Percentiles rank a stretch among this genome's conserved stretches.
Conservation (phyloP, 345 rosid genomes). For the Citrus maxima region DNA sequence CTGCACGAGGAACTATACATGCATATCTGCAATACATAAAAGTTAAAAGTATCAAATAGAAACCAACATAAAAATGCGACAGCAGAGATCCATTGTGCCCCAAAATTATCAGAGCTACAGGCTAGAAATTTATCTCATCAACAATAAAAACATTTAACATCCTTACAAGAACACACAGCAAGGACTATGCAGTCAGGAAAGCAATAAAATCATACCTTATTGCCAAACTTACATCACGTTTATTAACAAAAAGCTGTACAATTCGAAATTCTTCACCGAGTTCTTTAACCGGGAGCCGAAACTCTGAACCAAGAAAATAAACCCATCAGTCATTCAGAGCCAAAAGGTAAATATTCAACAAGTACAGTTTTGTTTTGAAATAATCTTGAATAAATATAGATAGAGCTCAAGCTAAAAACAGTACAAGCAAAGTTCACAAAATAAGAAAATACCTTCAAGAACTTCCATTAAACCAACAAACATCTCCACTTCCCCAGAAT, state of each 20-base stretch:
- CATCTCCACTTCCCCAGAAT: conserved; percentile 46
- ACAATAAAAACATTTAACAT: neutral
- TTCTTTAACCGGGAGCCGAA: conserved; percentile 56
- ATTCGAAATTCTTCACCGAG: conserved; percentile 53
- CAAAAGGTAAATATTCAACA: neutral
- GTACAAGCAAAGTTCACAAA: neutral
- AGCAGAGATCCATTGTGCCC: neutral
- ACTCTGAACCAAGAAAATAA: conserved; percentile 44
- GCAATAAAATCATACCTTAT: conserved; percentile 52
- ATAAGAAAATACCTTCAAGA: conserved; percentile 51
- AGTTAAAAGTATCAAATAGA: conserved; percentile 18
- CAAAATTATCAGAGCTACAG: neutral
- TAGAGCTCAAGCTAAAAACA: neutral
- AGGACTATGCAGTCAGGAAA: neutral
- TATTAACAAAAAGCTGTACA: conserved; percentile 54
- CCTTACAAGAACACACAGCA: neutral
- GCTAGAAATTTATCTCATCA: neutral
- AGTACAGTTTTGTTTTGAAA: neutral
- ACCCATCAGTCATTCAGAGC: conserved; percentile 13
- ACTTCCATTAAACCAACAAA: conserved; percentile 61
- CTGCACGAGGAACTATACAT: conserved; percentile 58
- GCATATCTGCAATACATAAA: conserved; percentile 60
- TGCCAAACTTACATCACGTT: conserved; percentile 54
- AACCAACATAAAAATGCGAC: neutral
- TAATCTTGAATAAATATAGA: neutral